Evolutionary conservation across 805 yeast genomes (phyloP), one percentile per base, ranked within the genome.

Genomic region (Starmerella sp.): DNA sequence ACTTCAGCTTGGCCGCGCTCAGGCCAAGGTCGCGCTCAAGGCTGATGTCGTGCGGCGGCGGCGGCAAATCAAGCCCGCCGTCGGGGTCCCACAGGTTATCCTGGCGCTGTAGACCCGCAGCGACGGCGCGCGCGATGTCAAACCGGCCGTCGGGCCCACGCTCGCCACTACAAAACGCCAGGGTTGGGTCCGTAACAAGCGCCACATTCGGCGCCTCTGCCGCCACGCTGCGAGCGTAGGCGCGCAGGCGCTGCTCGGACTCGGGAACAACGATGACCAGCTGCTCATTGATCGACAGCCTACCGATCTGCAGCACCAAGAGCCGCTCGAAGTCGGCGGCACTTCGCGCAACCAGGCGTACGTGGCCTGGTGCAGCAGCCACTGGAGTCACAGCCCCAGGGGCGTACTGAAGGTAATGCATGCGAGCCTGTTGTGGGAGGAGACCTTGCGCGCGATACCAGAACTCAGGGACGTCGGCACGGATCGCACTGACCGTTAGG

Each of bases 21-120:
- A 59, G 22, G 41, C 57, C 59, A 11, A 59, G 37, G 35, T 59
- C 62, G 6, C 28, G 15, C 29, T 41, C 51, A 6, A 57, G 10
- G 30, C 34, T 49, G 5, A 59, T 10, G 2, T n/a, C 34, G 29
- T 39, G 13, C 7, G 37, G 39, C 15, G 11, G 39, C 15, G 11
- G 7, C 14, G 60, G 61, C 35, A 60, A 44, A 35, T 30, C 39
- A 13, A 57, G 14, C 17, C 55, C 61, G 13, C 36, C 8, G 10
- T 55, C 54, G 3, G 47, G 35, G 48, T 29, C 48, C 60, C 60
- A 34, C 38, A 32, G 31, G 4, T 30, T 11, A 4, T 15, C 17
- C 38, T 29, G 47, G 14, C 17, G 15, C 31, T 34, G 29, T 39
- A 46, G 35, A 7, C 39, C 43, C 34, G 37, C 31, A 6, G 38